These are phyloP conservation scores for Aspergillus ustus DNA, from an alignment of 2,329 filamentous ascomycete species.

Conservation along the genomic window DNA sequence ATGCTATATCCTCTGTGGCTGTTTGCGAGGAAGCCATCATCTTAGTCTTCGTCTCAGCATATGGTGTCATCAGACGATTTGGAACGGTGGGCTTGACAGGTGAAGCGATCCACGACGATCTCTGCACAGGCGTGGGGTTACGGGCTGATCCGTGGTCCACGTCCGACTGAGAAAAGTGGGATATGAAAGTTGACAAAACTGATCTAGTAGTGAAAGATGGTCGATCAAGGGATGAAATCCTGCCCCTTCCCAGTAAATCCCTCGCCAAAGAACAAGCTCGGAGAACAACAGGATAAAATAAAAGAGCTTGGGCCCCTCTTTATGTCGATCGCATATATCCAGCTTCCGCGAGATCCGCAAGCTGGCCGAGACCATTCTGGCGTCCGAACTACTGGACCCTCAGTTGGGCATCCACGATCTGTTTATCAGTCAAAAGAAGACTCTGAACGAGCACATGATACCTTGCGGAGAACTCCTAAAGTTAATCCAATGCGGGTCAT, in stretches of 20 bases:
- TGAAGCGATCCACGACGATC: background rate
- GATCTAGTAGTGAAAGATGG: background rate
- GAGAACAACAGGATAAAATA: background rate
- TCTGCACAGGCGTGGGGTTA: background rate
- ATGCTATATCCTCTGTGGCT: background rate
- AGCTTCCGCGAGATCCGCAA: background rate
- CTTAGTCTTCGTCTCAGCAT: background rate
- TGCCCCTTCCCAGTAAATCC: background rate
- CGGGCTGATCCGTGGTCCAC: too few relatives aligned
- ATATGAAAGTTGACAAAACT: background rate
- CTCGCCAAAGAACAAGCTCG: background rate
- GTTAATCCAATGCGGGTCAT: background rate
- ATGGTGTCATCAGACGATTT: background rate
- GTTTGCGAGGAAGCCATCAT: background rate
- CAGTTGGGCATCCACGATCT: background rate
- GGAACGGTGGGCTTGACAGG: background rate
- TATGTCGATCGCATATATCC: background rate
- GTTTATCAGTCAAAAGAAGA: background rate
- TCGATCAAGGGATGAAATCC: background rate
- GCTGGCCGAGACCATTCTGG: background rate
- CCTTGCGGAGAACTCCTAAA: background rate
- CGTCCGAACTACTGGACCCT: background rate
- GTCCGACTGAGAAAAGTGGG: background rate
- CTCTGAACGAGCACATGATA: background rate
- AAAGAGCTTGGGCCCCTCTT: background rate